These are phyloP conservation scores for carrot (Daucus carota) DNA, from an alignment of 129 eudicot species.

Conservation along the genomic window DH1_v3.0 NC_030382.2:57721001-57721500, in stretches of 20 bases:
- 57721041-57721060: too few species aligned
- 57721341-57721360: not conserved
- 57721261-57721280: not conserved
- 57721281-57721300: not conserved
- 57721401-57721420: too few species aligned
- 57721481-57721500: not conserved
- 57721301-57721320: not conserved
- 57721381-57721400: too few species aligned
- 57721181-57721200: not conserved
- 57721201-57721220: not conserved
- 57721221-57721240: not conserved
- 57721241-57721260: not conserved
- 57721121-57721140: not conserved
- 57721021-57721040: too few species aligned
- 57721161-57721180: not conserved
- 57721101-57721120: not conserved
- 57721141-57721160: not conserved
- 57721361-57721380: not conserved
- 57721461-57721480: constrained; percentile 1
- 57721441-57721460: not conserved
- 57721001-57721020: too few species aligned
- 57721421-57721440: too few species aligned
- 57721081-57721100: not conserved
- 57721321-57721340: not conserved
- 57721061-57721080: not conserved